Base-by-base conservation (phyloP, 2,329 filamentous ascomycete species). In the Septoria petroselini region DNA sequence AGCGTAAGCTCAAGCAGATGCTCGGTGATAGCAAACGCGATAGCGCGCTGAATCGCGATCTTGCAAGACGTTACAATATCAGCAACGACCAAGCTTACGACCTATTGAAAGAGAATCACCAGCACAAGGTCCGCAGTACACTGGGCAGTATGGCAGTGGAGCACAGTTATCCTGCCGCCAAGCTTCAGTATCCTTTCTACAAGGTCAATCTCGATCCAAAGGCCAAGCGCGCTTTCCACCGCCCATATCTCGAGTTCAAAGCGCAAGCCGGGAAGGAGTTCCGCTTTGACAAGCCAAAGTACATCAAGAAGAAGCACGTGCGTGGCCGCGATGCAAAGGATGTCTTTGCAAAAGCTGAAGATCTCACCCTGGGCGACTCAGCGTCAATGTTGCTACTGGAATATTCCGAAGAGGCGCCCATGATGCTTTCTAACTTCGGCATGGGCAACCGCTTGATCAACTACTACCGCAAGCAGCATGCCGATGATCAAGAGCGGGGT, bases 361-460 rank as follows among this genome's bases (percentile, higher is more conserved):
- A 95, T 61, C 76, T 98, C 14, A 89, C 87, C 19, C 55, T 65
- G 11, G 75, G 96, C 60, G 93, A 98, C 69, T 96, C 95, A 65
- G 90, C 91, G 0, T 86, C 84, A 34, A 84, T 89, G 15, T 79
- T 96, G 4, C 79, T 98, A 11, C 85, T 97, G 27, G 93, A 98
- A 70, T 98, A 98, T 68, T 94, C 89, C 7, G 93, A 98, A 70
- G 90, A 96, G 63, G 85, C 89, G 55, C 93, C 93, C 0, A 86
- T 85, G 7, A 89, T 95, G 52, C 75, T 98, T 54, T 96, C 91
- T 35, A 96, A 95, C 65, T 95, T 96, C 63, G 93, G 91, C 58
- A 98, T 98, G 93, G 91, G 91, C 44, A 95, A 86, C 68, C 86
- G 90, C 45, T 80, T 98, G 51, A 89, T 97, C 74, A 97, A 98